Percentiles rank a stretch among this genome's conserved stretches.
These are phyloP conservation scores for Fusarium nygamai DNA, from an alignment of 2,329 filamentous ascomycete genomes.

Conservation along the genomic window DNA sequence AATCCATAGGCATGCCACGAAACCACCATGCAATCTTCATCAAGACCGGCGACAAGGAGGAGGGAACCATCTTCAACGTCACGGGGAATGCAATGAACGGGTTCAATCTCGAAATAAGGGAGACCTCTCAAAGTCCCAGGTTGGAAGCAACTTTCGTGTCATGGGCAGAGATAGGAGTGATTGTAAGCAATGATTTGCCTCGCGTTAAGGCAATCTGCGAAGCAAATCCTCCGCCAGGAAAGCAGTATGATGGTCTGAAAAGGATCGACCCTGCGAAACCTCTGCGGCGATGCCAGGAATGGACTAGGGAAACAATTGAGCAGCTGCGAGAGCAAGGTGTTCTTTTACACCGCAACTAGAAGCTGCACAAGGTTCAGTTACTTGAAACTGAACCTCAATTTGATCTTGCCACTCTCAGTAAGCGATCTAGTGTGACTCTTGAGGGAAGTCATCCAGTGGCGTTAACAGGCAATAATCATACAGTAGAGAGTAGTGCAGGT, in stretches of 20 bases:
- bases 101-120: neutral
- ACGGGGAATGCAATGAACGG: neutral
- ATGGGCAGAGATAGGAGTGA: neutral
- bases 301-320: neutral
- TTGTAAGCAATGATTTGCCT: neutral
- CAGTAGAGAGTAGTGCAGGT: neutral
- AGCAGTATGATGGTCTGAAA: neutral
- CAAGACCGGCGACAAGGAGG: neutral
- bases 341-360: accelerated
- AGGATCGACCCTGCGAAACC: neutral
- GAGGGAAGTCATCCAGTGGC: accelerated
- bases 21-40: neutral
- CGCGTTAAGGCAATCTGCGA: neutral
- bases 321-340: neutral
- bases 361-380: neutral
- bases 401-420: neutral
- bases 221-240: neutral
- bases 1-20: neutral
- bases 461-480: too few relatives aligned
- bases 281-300: neutral
- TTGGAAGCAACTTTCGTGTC: neutral
- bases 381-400: accelerated
- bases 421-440: too few relatives aligned
- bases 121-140: neutral
- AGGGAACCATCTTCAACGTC: neutral